phyloP scores from a whole-genome alignment of 352 stramenopile genomes.

The Pythium brassicae region DNA sequence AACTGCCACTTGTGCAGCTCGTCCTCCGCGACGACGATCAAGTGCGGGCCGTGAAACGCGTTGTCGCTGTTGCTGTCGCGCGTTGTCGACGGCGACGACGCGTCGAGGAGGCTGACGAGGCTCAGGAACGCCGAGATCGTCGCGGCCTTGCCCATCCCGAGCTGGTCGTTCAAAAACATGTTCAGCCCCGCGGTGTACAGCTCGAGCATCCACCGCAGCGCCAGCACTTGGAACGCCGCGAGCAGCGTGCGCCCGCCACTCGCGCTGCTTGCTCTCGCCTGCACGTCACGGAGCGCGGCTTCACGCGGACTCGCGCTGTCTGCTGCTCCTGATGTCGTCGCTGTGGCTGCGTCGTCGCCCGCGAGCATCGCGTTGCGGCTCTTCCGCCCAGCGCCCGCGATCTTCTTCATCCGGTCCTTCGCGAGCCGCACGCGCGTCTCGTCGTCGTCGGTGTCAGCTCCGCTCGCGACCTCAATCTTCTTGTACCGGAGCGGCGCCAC shows the following conservation, averaged over 20 bases:
- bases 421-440: slow-evolving; percentile 7
- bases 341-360: slow-evolving; percentile 1
- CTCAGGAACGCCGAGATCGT: slow-evolving; percentile 75
- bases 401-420: slow-evolving; percentile 30
- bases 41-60: slow-evolving; percentile 38
- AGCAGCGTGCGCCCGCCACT: slow-evolving; percentile 39
- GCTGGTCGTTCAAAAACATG: slow-evolving; percentile 80
- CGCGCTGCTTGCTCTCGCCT: slow-evolving; percentile 5
- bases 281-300: slow-evolving; percentile 13
- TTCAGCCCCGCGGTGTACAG: slow-evolving; percentile 62
- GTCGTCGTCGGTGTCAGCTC: slow-evolving; percentile 2
- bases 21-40: slow-evolving; percentile 72
- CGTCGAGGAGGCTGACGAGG: slow-evolving; percentile 36
- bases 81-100: slow-evolving; percentile 1
- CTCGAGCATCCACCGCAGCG: slow-evolving; percentile 78
- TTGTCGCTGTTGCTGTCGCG: neutral
- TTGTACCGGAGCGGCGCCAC: slow-evolving; percentile 31
- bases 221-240: slow-evolving; percentile 69
- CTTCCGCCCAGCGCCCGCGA: slow-evolving; percentile 39
- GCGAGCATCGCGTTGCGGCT: slow-evolving; percentile 38
- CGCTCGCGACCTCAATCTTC: slow-evolving; percentile 27
- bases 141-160: slow-evolving; percentile 82
- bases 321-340: no score
- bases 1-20: slow-evolving; percentile 82
- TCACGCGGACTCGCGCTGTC: neutral